These are phyloP conservation scores for Posidonia oceanica DNA, from an alignment of 116 monocot species.

Conservation along the genomic window DNA sequence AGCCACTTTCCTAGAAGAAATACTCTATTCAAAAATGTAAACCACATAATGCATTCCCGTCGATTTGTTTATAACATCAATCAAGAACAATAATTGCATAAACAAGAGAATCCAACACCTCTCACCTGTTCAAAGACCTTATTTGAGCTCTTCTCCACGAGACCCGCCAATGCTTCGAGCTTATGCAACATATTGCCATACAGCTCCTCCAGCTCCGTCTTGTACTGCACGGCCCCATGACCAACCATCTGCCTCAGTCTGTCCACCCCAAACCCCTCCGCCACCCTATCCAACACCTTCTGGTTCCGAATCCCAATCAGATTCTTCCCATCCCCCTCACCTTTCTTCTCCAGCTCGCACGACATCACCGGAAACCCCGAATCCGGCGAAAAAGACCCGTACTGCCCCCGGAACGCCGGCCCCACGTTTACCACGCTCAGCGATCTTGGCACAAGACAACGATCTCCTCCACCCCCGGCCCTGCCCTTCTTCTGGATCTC, in stretches of 20 bases:
- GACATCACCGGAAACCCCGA: slow-evolving; percentile 49
- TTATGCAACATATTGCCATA: slow-evolving; percentile 61
- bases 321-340: slow-evolving; percentile 9
- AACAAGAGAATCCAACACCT: not conserved
- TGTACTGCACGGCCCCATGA: slow-evolving; percentile 22
- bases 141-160: slow-evolving; percentile 60
- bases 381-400: slow-evolving; percentile 43
- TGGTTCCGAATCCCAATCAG: slow-evolving; percentile 13
- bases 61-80: no score
- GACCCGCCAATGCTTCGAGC: slow-evolving; percentile 40
- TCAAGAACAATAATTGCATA: no score
- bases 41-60: no score
- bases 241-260: slow-evolving; percentile 48
- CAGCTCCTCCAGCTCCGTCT: slow-evolving; percentile 52
- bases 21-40: no score
- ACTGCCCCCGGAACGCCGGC: slow-evolving; percentile 60
- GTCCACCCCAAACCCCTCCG: slow-evolving; percentile 54
- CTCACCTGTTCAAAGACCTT: slow-evolving; percentile 68
- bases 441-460: slow-evolving; percentile 32
- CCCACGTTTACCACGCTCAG: slow-evolving; percentile 64
- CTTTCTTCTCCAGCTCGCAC: slow-evolving; percentile 4
- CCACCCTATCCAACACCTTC: slow-evolving; percentile 20
- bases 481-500: slow-evolving; percentile 9
- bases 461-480: not conserved
- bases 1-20: no score